These are phyloP conservation scores for Xylaria sp. DNA, from an alignment of 2,329 filamentous ascomycete genomes.

Conservation along the genomic window DNA sequence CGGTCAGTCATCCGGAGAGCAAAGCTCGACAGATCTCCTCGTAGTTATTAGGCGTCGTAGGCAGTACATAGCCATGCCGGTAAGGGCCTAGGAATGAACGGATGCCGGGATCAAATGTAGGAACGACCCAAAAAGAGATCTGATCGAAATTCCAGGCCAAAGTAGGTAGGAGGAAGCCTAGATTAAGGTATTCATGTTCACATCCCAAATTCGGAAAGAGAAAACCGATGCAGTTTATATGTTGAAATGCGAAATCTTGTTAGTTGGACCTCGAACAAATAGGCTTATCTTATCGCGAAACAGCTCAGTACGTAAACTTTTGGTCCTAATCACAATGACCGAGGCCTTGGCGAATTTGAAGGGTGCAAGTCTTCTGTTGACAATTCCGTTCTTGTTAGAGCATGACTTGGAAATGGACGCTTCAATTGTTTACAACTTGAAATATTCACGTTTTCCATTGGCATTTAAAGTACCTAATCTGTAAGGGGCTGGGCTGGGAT, in stretches of 20 bases:
- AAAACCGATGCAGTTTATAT: neutral
- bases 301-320: neutral
- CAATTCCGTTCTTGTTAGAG: neutral
- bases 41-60: slow-evolving; percentile 23
- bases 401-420: neutral
- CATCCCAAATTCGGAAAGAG: neutral
- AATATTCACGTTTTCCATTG: neutral
- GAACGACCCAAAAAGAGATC: slow-evolving; percentile 1
- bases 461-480: neutral
- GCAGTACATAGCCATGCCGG: slow-evolving; percentile 33
- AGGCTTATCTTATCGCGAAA: neutral
- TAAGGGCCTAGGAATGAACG: slow-evolving; percentile 6
- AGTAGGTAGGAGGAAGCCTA: too few relatives aligned
- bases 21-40: slow-evolving; percentile 28
- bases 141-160: neutral
- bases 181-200: too few relatives aligned
- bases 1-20: slow-evolving; percentile 39
- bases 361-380: neutral
- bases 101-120: neutral
- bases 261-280: neutral
- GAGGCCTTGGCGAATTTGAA: neutral
- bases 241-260: neutral
- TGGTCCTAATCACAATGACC: neutral
- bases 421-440: neutral
- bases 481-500: neutral